These are phyloP conservation scores for Poa pratensis DNA, from an alignment of 176 grass and related monocot genomes.

Conservation along the genomic window DNA sequence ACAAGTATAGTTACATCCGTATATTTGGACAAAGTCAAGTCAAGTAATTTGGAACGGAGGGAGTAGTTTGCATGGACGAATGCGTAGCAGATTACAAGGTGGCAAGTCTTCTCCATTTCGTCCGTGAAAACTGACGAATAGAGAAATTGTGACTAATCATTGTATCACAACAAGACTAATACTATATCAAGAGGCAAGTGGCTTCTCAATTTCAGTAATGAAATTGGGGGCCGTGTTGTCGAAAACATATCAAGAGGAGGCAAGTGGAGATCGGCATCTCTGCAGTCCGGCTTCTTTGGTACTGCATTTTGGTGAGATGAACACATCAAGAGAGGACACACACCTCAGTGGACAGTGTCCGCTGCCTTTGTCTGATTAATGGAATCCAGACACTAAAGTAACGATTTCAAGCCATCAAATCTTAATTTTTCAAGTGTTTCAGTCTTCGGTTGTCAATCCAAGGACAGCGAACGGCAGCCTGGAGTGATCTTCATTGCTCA, in stretches of 20 bases:
- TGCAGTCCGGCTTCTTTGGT: slow-evolving; percentile 37
- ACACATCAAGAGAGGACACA: slow-evolving; percentile 32
- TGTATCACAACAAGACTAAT: too few species aligned
- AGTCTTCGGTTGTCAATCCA: slow-evolving; percentile 5
- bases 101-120: background rate
- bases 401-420: slow-evolving; percentile 6
- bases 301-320: slow-evolving; percentile 45
- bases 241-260: too few species aligned
- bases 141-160: background rate
- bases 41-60: too few species aligned
- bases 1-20: too few species aligned
- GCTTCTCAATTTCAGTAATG: too few species aligned
- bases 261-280: background rate
- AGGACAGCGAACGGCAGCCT: background rate
- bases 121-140: slow-evolving; percentile 1
- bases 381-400: background rate
- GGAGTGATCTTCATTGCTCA: background rate
- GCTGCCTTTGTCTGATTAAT: slow-evolving; percentile 5
- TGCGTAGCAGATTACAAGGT: background rate
- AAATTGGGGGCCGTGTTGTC: too few species aligned
- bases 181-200: too few species aligned
- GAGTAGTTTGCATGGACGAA: slow-evolving; percentile 14
- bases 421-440: slow-evolving; percentile 11
- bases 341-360: slow-evolving; percentile 19
- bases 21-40: too few species aligned